Base-by-base conservation (phyloP, 257 asterid genomes). In the Craterostigma plantagineum region DNA sequence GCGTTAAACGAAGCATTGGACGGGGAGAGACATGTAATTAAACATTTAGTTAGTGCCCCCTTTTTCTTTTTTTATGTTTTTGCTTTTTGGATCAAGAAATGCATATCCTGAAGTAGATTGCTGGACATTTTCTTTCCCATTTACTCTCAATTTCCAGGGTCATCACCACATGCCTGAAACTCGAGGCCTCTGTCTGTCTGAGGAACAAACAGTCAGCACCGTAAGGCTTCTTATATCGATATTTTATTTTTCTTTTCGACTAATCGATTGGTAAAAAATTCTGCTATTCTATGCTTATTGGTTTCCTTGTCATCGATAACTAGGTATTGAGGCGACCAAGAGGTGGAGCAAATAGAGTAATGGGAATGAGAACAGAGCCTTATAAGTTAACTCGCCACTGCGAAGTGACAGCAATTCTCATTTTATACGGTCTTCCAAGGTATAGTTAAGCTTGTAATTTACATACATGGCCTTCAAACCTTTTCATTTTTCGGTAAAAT, bases 151-250 rank as follows among this genome's bases (percentile, higher is more conserved):
- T 63, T 57, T 11, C 47, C 72, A 90, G 98, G 98, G 94, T 53
- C 92, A 83, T 70, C 77, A 79, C 52, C 83, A 79, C 70, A 72
- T 90, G 83, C 91, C 98, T 40, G 98, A 90, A 63, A 83, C 93
- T 37, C 64, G 95, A 52, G 98, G 98, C 6, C 75, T 83, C 44
- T 90, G 98, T 71, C 90, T 90, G 46, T 74, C 98, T 0, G 93
- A 90, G 74, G 98, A 90, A 65, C 98, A 79, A 61, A 90, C 94
- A 14, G 63, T 90, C 59, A 74, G 92, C 75, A 74, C 81, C 3
- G 95, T 90, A 68, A 73, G 92, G 34, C 38, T 38, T 42, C 8
- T 37, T 36, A 11, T 14, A 11, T 45, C 42, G 17, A 39, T 45
- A 11, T 51, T 14, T 9, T 40, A 11, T 7, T 40, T 40, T 11